Base-by-base conservation (phyloP, 2,329 filamentous ascomycete species). In the Aschersonia sp. region DNA sequence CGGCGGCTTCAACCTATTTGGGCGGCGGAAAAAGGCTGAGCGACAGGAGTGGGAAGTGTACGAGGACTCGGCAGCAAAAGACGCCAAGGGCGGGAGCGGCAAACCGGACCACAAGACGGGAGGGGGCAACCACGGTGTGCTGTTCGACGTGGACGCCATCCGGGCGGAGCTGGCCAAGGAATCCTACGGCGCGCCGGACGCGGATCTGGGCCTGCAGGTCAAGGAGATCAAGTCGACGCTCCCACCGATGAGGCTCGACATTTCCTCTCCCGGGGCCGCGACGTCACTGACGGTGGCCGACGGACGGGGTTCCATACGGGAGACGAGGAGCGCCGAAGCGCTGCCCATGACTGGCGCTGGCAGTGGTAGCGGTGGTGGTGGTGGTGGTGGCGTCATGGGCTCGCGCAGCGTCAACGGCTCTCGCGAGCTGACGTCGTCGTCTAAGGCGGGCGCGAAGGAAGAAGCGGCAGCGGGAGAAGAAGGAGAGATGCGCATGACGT, bases 81-180 rank as follows among this genome's bases (percentile, higher is more conserved):
- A 46, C 6, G 35, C 2, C 39, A 46, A 43, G 30, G 42, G 22
- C n/a, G 51, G 50, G 58, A 60, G 29, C 51, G 61, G 30, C 59
- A 58, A 30, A 62, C 63, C 41, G 48, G 71, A 71, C 12, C 70
- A 69, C 35, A 52, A 53, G 51, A 65, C 70, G 7, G 68, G 22
- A 22, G 22, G 70, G 5, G 73, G 64, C 49, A 80, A 78, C 56
- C 68, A 70, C 42, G 76, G 77, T 35, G 83, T 97, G 7, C 72
- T 98, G 43, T 98, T 98, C 58, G 92, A 98, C 58, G 79, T 98
- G 44, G 92, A 98, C 57, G 92, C 92, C 10, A 97, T 98, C 54
- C 77, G 87, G 45, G 82, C 87, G 8, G 86, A 94, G 57, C 70
- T 98, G 35, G 86, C 86, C 31, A 78, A 77, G 45, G 84, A 90